phyloP scores from a whole-genome alignment of 2,329 filamentous ascomycete species.

The Lasiodiplodia sp. region DNA sequence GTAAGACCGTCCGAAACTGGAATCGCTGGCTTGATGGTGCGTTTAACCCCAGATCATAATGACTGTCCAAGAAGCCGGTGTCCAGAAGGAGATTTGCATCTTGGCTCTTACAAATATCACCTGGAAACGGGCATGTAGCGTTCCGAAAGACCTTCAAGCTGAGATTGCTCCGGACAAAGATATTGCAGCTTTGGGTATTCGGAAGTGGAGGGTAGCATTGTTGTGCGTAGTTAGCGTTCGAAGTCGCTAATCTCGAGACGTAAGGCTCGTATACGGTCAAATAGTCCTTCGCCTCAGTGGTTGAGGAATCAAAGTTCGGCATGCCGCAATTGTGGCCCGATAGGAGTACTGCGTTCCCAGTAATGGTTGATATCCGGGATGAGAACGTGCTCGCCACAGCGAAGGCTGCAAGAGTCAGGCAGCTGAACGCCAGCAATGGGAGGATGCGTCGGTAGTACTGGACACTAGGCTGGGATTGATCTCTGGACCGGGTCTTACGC shows the following conservation, averaged over 20 bases:
- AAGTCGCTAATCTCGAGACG: not conserved
- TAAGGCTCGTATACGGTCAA: not conserved
- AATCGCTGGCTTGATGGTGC: constrained; percentile 31
- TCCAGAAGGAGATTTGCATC: constrained; percentile 34
- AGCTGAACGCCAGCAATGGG: constrained; percentile 27
- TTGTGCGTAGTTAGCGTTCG: constrained; percentile 10
- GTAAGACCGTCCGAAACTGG: constrained; percentile 19
- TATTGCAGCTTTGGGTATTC: constrained; percentile 15
- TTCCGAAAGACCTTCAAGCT: constrained; percentile 23
- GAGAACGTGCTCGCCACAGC: constrained; percentile 29
- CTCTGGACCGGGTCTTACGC: constrained; percentile 28
- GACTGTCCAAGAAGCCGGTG: constrained; percentile 35
- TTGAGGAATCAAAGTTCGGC: too few species aligned
- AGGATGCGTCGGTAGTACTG: not conserved
- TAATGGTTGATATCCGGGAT: constrained; percentile 18
- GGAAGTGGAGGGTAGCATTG: constrained; percentile 14
- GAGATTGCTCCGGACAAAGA: constrained; percentile 25
- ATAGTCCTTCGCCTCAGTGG: not conserved
- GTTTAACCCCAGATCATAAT: constrained; percentile 36
- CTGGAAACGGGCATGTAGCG: constrained; percentile 32
- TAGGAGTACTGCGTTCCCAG: constrained; percentile 24
- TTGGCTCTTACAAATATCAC: constrained; percentile 30
- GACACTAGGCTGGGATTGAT: not conserved
- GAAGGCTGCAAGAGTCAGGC: not conserved
- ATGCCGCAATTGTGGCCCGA: not conserved